Base-by-base conservation (phyloP, 2,329 filamentous ascomycete species). In the Coniochaeta hoffmannii region DNA sequence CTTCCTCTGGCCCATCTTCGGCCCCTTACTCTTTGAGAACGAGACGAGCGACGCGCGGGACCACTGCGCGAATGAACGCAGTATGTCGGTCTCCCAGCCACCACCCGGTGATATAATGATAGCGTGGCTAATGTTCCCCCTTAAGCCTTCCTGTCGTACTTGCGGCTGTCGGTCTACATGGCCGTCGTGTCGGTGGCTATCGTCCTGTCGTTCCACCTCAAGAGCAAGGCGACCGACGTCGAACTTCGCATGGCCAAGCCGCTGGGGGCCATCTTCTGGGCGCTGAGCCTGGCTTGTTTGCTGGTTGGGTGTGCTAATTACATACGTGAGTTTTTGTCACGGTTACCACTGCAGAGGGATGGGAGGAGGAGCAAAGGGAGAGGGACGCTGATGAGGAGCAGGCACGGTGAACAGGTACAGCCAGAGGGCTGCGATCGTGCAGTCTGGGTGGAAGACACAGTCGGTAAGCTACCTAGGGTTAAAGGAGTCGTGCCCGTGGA, bases 361-460 rank as follows among this genome's bases (percentile, higher is more conserved):
- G 17, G 35, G 17, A 6, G 19, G 31, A 19, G 9, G 8, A 14
- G 4, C 28, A 34, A 28, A 50, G 19, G 24, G 26, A 17, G 51
- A 10, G 15, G 12, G 19, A 15, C 8, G 49, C 32, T 46, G 22
- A 56, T 53, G 14, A 51, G 22, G 31, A 4, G 1, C 30, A 83
- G 80, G 85, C 64, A 86, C 84, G 0, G 74, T 97, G 24, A 88
- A 88, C 63, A 87, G 89, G 67, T 99, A 96, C 69, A 88, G 88
- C 63, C 78, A 81, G 36, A 83, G 86, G 61, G 79, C 80, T 26
- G 94, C 94, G 0, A 80, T 97, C 60, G 94, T 99, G 36, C 94
- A 99, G 74, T 88, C 85, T 30, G 94, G 94, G 1, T 94, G 89
- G 88, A 93, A 90, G 71, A 97, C 94, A 35, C 92, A 97, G 68